Percentiles rank a stretch among this genome's conserved stretches.
phyloP scores from a whole-genome alignment of 2,329 filamentous ascomycete species.

The Hypomyces rosellus region DNA sequence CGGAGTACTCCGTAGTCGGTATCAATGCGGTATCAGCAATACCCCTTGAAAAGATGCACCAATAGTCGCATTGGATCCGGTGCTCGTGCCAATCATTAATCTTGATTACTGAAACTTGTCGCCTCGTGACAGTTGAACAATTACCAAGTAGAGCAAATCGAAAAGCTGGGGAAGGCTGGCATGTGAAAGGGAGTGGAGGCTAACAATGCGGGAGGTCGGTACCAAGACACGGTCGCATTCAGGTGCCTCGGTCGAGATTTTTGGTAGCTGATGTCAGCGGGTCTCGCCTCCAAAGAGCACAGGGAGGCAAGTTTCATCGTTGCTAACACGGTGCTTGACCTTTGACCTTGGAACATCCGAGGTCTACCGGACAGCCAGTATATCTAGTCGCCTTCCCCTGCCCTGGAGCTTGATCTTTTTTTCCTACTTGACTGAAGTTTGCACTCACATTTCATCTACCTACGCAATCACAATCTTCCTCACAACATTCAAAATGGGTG shows the following conservation, averaged over 20 bases:
- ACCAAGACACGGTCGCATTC: slow-evolving; percentile 12
- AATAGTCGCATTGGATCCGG: no score
- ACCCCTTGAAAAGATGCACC: no score
- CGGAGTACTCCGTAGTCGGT: no score
- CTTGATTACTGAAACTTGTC: not conserved
- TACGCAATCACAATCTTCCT: not conserved
- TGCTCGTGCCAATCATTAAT: no score
- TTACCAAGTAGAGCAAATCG: no score
- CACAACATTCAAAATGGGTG: slow-evolving; percentile 28
- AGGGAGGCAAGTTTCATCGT: no score
- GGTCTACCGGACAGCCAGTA: slow-evolving; percentile 5
- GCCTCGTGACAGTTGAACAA: not conserved
- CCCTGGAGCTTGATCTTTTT: not conserved
- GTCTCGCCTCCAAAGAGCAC: no score
- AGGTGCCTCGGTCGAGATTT: slow-evolving; percentile 28
- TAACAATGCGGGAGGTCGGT: slow-evolving; percentile 11
- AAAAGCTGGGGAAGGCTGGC: slow-evolving; percentile 9
- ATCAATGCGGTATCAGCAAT: no score
- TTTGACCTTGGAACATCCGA: slow-evolving; percentile 3
- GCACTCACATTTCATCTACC: not conserved
- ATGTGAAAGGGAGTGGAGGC: slow-evolving; percentile 12
- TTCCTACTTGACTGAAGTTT: not conserved
- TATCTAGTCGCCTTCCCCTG: not conserved
- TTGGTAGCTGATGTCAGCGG: slow-evolving; percentile 19
- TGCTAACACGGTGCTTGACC: no score